Base-by-base conservation (phyloP, 2,329 filamentous ascomycete species). In the Aspergillus vadensis region DNA sequence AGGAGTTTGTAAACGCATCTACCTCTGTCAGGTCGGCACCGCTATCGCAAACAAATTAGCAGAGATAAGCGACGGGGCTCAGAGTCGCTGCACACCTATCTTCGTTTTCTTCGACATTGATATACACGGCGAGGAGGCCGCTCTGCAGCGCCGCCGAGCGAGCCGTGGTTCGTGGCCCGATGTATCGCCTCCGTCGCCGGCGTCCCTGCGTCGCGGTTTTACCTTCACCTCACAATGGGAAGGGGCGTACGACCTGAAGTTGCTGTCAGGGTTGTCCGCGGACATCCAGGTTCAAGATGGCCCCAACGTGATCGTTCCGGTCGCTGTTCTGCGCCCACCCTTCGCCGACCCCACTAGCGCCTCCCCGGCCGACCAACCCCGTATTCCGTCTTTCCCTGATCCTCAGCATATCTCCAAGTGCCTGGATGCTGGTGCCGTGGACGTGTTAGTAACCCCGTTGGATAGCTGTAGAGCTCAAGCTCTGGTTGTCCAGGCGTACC, bases 361-460 rank as follows among this genome's bases (percentile, higher is more conserved):
- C 57, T 55, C 54, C 57, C 58, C 55, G 58, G 61, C 60, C 62
- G 65, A 60, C 55, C 63, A 58, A 63, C 63, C 59, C 65, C 63
- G 57, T 51, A 48, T 50, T 73, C 73, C 55, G 71, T 80, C 44
- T 72, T 79, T 19, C 74, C 61, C 79, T 8, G 81, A 86, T 61
- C 80, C 81, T 12, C 77, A 81, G 47, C 78, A 83, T 55, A 82
- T 93, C 62, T 85, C 88, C 67, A 86, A 83, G 69, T 97, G 92
- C 71, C 79, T 98, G 23, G 92, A 97, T 70, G 86, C 90, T 4
- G 95, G 95, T 38, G 94, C 94, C 10, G 83, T 90, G 30, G 94
- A 98, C 76, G 91, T 97, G 52, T 83, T 97, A 64, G 86, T 88
- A 25, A 92, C 89, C 69, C 94, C 94, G 1, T 77, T 98, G 41